phyloP scores from a whole-genome alignment of 306 rosid species.

The Pterocarpus macrocarpus region DNA sequence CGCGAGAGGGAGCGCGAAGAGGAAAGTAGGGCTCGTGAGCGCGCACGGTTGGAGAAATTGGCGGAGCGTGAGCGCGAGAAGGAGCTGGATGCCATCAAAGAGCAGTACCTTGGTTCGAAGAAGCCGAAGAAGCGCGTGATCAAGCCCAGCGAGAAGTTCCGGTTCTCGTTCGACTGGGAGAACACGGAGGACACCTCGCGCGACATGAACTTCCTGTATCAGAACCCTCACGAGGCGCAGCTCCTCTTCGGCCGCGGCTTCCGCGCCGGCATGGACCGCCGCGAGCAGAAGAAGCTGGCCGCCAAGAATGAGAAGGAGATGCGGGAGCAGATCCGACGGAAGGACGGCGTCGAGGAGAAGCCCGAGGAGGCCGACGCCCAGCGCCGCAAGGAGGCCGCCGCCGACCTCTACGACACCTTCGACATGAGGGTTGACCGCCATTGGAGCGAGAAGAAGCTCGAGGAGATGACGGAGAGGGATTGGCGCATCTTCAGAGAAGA shows the following conservation, averaged over 20 bases:
- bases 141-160: slow-evolving; percentile 92
- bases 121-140: slow-evolving; percentile 93
- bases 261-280: slow-evolving; percentile 89
- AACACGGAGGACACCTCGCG: slow-evolving; percentile 92
- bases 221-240: slow-evolving; percentile 95
- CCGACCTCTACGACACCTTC: slow-evolving; percentile 74
- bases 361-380: slow-evolving; percentile 91
- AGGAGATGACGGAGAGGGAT: slow-evolving; percentile 89
- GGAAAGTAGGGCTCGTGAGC: slow-evolving; percentile 71
- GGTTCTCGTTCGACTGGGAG: slow-evolving; percentile 95
- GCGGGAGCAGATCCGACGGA: slow-evolving; percentile 72
- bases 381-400: slow-evolving; percentile 86
- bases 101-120: slow-evolving; percentile 85
- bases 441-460: slow-evolving; percentile 91
- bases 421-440: slow-evolving; percentile 94
- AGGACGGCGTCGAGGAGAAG: slow-evolving; percentile 84
- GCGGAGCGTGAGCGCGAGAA: slow-evolving; percentile 86
- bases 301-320: slow-evolving; percentile 90
- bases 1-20: slow-evolving; percentile 82
- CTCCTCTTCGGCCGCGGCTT: slow-evolving; percentile 86
- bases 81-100: slow-evolving; percentile 78
- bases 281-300: slow-evolving; percentile 95
- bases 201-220: slow-evolving; percentile 81
- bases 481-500: slow-evolving; percentile 95
- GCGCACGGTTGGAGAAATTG: slow-evolving; percentile 67